These are phyloP conservation scores for Hypoxylon sp. DNA, from an alignment of 2,329 filamentous ascomycete genomes.

Conservation along the genomic window DNA sequence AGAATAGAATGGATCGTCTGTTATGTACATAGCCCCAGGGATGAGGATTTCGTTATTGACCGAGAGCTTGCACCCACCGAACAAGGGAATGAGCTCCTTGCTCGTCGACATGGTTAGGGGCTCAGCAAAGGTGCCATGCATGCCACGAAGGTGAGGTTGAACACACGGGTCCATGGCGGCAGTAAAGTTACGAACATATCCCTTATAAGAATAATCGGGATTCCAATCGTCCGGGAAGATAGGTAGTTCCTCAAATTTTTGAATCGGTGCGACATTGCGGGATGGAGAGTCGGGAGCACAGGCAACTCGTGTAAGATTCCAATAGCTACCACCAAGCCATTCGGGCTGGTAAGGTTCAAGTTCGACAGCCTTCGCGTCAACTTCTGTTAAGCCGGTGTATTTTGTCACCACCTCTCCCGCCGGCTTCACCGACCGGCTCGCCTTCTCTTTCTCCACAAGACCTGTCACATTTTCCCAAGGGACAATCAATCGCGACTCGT, in stretches of 20 bases:
- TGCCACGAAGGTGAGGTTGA: slow-evolving; percentile 56
- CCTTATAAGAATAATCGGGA: slow-evolving; percentile 48
- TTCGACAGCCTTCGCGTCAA: slow-evolving; percentile 29
- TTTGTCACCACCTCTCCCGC: slow-evolving; percentile 51
- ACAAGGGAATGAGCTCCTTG: slow-evolving; percentile 63
- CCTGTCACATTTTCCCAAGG: slow-evolving; percentile 60
- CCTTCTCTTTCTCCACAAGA: slow-evolving; percentile 52
- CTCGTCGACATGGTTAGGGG: slow-evolving; percentile 58
- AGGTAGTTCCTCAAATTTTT: slow-evolving; percentile 46
- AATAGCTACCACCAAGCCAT: slow-evolving; percentile 56
- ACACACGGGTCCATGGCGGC: slow-evolving; percentile 62
- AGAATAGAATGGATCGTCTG: slow-evolving; percentile 64
- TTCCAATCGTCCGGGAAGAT: slow-evolving; percentile 37
- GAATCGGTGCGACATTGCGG: slow-evolving; percentile 47
- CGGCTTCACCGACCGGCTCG: slow-evolving; percentile 49
- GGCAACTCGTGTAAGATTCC: slow-evolving; percentile 57
- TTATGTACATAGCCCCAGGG: slow-evolving; percentile 70
- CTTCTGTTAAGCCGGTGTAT: slow-evolving; percentile 44
- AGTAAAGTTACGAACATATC: slow-evolving; percentile 65
- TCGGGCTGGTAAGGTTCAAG: slow-evolving; percentile 45
- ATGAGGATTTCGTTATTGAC: slow-evolving; percentile 70
- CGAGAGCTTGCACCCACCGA: slow-evolving; percentile 66
- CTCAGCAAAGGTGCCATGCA: slow-evolving; percentile 64
- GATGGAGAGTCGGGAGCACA: slow-evolving; percentile 61
- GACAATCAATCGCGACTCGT: slow-evolving; percentile 61